Conservation (phyloP, 2,329 filamentous ascomycete genomes). For the Sporothrix humicola region DNA sequence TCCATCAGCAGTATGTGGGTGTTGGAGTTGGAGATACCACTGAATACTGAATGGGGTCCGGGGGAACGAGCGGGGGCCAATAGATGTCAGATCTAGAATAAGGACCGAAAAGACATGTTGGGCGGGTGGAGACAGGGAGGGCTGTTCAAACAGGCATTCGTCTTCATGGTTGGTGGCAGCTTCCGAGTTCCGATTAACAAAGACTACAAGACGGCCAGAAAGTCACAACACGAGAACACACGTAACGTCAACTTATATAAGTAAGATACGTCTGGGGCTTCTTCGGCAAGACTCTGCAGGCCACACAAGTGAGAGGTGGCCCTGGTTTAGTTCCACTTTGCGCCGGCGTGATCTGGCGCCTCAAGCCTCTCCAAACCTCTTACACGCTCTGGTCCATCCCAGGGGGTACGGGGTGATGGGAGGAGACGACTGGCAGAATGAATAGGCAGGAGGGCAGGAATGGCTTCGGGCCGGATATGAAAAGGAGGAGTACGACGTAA, state of each 20-base stretch:
- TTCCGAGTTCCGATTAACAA: slow-evolving; percentile 5
- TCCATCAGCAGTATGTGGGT: background rate
- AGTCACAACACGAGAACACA: background rate
- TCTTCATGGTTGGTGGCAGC: background rate
- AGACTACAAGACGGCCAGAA: background rate
- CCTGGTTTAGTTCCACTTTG: background rate
- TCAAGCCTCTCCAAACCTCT: background rate
- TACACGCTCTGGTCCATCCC: background rate
- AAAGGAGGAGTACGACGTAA: background rate
- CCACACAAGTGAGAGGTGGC: background rate
- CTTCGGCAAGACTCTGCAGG: slow-evolving; percentile 23
- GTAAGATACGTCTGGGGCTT: slow-evolving; percentile 8
- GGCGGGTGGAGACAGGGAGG: background rate
- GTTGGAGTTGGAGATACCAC: background rate
- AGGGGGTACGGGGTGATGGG: background rate
- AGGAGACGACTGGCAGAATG: background rate
- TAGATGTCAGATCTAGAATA: background rate
- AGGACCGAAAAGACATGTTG: slow-evolving; percentile 8
- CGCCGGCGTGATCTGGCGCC: background rate
- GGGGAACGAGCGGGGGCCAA: background rate
- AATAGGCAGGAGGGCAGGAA: background rate
- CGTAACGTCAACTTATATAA: background rate
- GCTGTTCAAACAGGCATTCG: background rate
- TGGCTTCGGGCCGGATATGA: background rate
- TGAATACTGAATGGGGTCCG: background rate